These are phyloP conservation scores for Discostella stelligeroides DNA, from an alignment of 108 stramenopile species.

Conservation along the genomic window DNA sequence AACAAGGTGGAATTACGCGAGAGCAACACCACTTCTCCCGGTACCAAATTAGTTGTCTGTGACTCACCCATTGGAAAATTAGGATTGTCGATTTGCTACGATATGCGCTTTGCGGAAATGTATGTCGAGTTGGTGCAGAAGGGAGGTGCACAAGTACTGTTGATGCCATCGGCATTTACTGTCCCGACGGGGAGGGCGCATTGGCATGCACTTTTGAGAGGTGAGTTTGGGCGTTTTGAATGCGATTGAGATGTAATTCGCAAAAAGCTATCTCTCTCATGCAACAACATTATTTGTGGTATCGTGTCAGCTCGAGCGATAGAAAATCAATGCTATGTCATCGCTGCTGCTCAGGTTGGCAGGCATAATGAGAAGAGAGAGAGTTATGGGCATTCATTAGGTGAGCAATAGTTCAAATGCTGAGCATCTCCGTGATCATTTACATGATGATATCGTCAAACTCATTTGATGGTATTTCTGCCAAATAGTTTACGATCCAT, in stretches of 20 bases:
- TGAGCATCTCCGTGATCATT: too few species aligned
- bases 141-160: constrained; percentile 77
- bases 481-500: constrained; percentile 80
- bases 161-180: constrained; percentile 95
- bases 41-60: constrained; percentile 73
- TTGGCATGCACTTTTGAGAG: constrained; percentile 91
- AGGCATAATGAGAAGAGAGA: constrained; percentile 82
- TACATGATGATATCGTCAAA: too few species aligned
- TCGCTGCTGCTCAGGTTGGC: constrained; percentile 96
- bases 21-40: constrained; percentile 83
- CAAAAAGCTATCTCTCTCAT: neutral
- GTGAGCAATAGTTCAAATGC: neutral
- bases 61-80: constrained; percentile 86
- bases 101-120: constrained; percentile 94
- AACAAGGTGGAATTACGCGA: constrained; percentile 73
- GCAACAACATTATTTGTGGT: constrained; percentile 1
- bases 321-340: constrained; percentile 94
- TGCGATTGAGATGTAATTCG: too few species aligned
- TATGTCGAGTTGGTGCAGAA: constrained; percentile 63
- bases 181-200: constrained; percentile 96
- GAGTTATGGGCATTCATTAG: constrained; percentile 86
- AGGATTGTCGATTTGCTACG: constrained; percentile 95
- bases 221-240: constrained; percentile 45
- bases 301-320: constrained; percentile 81
- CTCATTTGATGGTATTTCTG: neutral